Conservation (phyloP, 1,284 basidiomycete genomes). For the Puccinia novopanici region DNA sequence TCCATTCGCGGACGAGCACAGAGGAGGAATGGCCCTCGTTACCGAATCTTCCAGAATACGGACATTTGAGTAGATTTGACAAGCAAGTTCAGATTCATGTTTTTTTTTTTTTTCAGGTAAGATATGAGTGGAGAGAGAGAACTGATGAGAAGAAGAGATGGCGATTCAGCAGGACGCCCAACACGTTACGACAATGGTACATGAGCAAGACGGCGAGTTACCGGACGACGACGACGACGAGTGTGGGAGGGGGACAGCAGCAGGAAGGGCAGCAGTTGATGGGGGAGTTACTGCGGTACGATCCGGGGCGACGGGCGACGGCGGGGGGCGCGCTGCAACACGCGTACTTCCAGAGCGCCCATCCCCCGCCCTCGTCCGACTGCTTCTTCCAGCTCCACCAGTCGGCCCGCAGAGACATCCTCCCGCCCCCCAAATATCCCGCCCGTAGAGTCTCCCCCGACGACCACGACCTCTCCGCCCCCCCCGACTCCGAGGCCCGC, state of each 20-base stretch:
- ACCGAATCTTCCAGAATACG: conserved; percentile 82
- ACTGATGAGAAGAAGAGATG: background rate
- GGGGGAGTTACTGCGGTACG: conserved; percentile 87
- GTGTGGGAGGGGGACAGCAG: too few relatives aligned
- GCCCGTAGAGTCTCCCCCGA: conserved; percentile 33
- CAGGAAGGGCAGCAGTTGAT: conserved; percentile 68
- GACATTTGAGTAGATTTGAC: conserved; percentile 77
- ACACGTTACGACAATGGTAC: conserved; percentile 45
- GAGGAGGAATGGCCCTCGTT: conserved; percentile 85
- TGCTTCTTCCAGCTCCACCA: background rate
- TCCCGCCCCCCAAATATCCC: conserved; percentile 10
- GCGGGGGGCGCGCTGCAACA: conserved; percentile 94
- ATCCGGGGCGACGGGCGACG: conserved; percentile 94
- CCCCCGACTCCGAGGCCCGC: background rate
- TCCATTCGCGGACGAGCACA: conserved; percentile 54
- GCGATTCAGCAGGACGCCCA: conserved; percentile 14
- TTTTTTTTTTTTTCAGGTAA: too few relatives aligned
- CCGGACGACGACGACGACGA: background rate
- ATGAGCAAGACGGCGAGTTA: conserved; percentile 16
- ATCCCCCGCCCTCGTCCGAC: background rate
- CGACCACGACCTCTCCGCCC: conserved; percentile 22
- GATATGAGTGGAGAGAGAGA: background rate
- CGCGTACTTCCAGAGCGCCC: conserved; percentile 70
- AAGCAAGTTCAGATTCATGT: conserved; percentile 59
- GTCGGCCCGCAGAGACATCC: background rate